phyloP scores from a whole-genome alignment of 129 eudicot genomes.

The Tagetes erecta region DNA sequence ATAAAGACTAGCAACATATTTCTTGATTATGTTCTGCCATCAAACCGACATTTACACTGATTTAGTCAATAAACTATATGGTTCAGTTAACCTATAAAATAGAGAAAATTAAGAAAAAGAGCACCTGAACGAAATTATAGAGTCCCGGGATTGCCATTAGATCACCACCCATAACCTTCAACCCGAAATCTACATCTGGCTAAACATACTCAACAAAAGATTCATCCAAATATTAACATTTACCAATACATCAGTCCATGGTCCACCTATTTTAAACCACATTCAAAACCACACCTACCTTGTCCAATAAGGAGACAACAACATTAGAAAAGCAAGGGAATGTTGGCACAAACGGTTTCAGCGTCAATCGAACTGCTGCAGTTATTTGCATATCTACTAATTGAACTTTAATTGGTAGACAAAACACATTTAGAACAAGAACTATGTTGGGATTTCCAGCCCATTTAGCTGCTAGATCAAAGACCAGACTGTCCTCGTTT shows the following conservation, averaged over 20 bases:
- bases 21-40: slow-evolving; percentile 53
- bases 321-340: slow-evolving; percentile 70
- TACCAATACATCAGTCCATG: slow-evolving; percentile 1
- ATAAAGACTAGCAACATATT: slow-evolving; percentile 59
- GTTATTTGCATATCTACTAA: slow-evolving; percentile 62
- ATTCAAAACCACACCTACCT: slow-evolving; percentile 37
- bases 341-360: slow-evolving; percentile 75
- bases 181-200: slow-evolving; percentile 75
- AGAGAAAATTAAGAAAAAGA: neutral
- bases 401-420: slow-evolving; percentile 50
- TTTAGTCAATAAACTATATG: slow-evolving; percentile 19
- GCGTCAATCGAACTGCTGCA: slow-evolving; percentile 46
- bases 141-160: slow-evolving; percentile 80
- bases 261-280: neutral
- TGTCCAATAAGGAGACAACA: slow-evolving; percentile 57
- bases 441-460: slow-evolving; percentile 62
- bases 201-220: slow-evolving; percentile 25
- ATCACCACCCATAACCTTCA: slow-evolving; percentile 65
- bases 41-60: slow-evolving; percentile 24
- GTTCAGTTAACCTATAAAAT: neutral
- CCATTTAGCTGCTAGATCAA: slow-evolving; percentile 66
- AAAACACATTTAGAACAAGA: slow-evolving; percentile 44
- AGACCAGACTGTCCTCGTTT: slow-evolving; percentile 56
- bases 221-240: slow-evolving; percentile 5
- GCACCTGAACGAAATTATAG: slow-evolving; percentile 61